Percentiles rank a stretch among this genome's conserved stretches.
Evolutionary conservation across 495 filamentous ascomycete species (phyloP).

Genomic region (Penicillium parvum): DNA sequence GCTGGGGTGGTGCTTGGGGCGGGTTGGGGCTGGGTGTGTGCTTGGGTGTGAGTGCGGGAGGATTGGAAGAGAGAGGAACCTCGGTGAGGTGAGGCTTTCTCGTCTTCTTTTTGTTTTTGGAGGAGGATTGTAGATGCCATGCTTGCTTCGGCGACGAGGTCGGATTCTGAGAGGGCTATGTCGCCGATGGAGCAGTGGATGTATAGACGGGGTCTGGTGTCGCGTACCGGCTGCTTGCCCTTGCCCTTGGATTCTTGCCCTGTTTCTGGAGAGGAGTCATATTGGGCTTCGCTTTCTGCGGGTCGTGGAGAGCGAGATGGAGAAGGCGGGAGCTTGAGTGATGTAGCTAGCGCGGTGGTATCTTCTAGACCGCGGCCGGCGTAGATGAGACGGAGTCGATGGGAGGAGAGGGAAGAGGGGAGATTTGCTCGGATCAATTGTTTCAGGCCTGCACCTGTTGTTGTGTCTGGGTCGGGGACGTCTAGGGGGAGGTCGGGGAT

Average conservation of each 20-base stretch:
- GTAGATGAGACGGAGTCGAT: conserved; percentile 81
- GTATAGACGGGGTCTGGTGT: conserved; percentile 55
- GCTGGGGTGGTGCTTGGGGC: conserved; percentile 48
- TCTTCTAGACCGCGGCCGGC: conserved; percentile 79
- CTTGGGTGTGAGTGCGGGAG: background rate
- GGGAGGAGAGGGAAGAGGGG: conserved; percentile 52
- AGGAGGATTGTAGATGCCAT: conserved; percentile 36
- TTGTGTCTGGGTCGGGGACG: conserved; percentile 60
- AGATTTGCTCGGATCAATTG: conserved; percentile 74
- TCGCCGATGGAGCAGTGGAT: conserved; percentile 86
- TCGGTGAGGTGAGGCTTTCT: background rate
- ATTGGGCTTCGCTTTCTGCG: conserved; percentile 29
- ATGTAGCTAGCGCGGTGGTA: conserved; percentile 55
- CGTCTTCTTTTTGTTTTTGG: conserved; percentile 12
- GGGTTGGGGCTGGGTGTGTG: conserved; percentile 11
- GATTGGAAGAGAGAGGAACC: conserved; percentile 5
- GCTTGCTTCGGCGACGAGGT: conserved; percentile 65
- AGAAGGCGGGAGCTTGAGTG: conserved; percentile 57
- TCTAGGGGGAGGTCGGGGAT: conserved; percentile 79
- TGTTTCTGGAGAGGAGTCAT: conserved; percentile 19
- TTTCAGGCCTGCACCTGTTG: conserved; percentile 71
- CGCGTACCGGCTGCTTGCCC: conserved; percentile 52
- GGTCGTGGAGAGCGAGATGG: conserved; percentile 34
- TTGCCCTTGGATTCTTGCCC: conserved; percentile 39
- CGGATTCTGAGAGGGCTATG: conserved; percentile 53